Evolutionary conservation across 768 basidiomycete genomes (phyloP), one percentile per base, ranked within the genome.

Genomic region (Tulasnella sp.): DNA sequence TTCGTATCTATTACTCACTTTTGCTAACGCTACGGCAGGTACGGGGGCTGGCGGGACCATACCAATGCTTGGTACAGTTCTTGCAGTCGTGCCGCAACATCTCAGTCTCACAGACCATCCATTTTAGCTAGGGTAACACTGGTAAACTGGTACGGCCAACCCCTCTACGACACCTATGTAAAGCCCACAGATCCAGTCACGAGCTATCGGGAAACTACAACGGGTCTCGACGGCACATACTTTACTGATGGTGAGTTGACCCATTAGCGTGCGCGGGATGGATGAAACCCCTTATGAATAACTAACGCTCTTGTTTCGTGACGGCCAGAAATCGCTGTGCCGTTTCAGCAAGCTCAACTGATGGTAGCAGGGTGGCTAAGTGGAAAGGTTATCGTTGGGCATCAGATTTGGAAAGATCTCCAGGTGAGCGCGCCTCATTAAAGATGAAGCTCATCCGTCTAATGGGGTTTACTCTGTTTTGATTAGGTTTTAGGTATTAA

Each of bases 331-430:
- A 84, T 88, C 77, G 86, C 89, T 70, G 82, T 83, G 81, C 79
- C 84, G 6, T 94, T 94, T 80, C 83, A 84, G 67, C 84, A 84
- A 29, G 88, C 93, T 37, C 93, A 93, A 80, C 87, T 86, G 78
- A 83, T 85, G 39, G 88, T 93, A 58, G 89, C 91, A 1, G 87
- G 86, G 72, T 82, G 90, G 77, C 87, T 93, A 79, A 87, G 88
- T 80, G 90, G 88, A 72, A 92, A 91, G 81, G 85, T 91, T 40
- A 82, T 93, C 67, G 88, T 94, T 34, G 93, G 93, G 29, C 91
- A 94, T 82, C 85, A 88, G 81, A 84, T 93, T 22, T 94, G 92
- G 92, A 88, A 90, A 79, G 93, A 94, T 86, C 93, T 37, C 91
- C 91, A 69, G 92, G 92, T 91, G 37, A 77, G 31, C 25, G 19